Conservation (phyloP, 345 rosid genomes). For the Adansonia digitata region DNA sequence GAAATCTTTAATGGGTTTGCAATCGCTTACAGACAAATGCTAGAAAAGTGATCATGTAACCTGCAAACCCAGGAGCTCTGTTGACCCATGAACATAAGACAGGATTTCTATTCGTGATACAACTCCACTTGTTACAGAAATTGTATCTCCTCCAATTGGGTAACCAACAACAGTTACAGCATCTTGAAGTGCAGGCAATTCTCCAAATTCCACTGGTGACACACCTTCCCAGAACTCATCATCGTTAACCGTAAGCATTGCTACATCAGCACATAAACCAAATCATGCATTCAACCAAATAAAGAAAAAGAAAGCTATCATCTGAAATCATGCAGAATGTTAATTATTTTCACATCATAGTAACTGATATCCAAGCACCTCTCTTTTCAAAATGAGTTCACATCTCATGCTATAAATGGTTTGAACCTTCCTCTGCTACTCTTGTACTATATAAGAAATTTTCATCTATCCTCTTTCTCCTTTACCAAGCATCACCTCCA, state of each 20-base stretch:
- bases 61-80: slow-evolving; percentile 71
- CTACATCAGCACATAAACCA: slow-evolving; percentile 28
- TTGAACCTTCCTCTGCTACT: neutral
- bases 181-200: slow-evolving; percentile 71
- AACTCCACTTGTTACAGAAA: slow-evolving; percentile 74
- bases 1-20: neutral
- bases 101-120: slow-evolving; percentile 70
- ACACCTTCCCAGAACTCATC: slow-evolving; percentile 75
- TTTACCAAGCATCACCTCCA: neutral
- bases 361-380: neutral
- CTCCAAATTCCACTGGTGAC: slow-evolving; percentile 58
- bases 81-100: slow-evolving; percentile 64
- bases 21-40: neutral
- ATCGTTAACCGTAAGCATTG: slow-evolving; percentile 51
- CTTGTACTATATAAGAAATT: neutral
- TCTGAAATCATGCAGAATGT: neutral
- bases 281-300: slow-evolving; percentile 4
- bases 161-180: slow-evolving; percentile 80
- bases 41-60: slow-evolving; percentile 22
- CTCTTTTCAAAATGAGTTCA: neutral
- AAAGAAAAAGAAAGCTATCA: neutral
- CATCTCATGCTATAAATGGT: neutral
- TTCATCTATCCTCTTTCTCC: neutral
- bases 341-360: neutral
- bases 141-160: slow-evolving; percentile 74